These are phyloP conservation scores for Populus tremula DNA, from an alignment of 345 rosid genomes.

Conservation along the genomic window DNA sequence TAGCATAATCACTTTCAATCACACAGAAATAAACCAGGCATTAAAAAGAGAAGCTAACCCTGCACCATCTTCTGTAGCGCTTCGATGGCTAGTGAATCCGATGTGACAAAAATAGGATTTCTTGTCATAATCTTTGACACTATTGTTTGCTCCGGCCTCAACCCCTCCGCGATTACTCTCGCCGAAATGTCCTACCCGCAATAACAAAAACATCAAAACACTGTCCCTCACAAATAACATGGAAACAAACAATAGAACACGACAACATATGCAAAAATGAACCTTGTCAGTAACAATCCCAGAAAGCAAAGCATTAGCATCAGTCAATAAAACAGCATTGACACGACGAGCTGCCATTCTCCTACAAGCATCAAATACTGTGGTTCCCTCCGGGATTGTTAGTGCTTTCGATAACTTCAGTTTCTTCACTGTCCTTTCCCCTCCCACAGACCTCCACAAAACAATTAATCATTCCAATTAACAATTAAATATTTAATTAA, in stretches of 20 bases:
- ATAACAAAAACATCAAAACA: background rate
- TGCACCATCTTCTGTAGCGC: slow-evolving; percentile 99
- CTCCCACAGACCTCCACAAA: slow-evolving; percentile 34
- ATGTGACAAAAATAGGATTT: slow-evolving; percentile 79
- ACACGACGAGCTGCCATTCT: slow-evolving; percentile 96
- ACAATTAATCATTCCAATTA: background rate
- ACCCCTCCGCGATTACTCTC: slow-evolving; percentile 90
- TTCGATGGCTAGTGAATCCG: slow-evolving; percentile 84
- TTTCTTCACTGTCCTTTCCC: slow-evolving; percentile 92
- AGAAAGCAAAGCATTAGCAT: slow-evolving; percentile 82
- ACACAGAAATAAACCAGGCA: background rate
- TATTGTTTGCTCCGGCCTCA: slow-evolving; percentile 82
- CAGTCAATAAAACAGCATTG: slow-evolving; percentile 83
- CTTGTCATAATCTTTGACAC: slow-evolving; percentile 93
- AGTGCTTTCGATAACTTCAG: slow-evolving; percentile 87
- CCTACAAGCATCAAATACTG: slow-evolving; percentile 82
- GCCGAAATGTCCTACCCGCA: slow-evolving; percentile 57
- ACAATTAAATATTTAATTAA: background rate
- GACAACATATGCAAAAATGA: background rate
- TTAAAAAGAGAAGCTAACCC: slow-evolving; percentile 40
- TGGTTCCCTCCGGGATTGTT: slow-evolving; percentile 89
- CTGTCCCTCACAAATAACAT: background rate
- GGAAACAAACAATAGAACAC: background rate
- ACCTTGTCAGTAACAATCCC: slow-evolving; percentile 95
- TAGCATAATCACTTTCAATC: background rate